Evolutionary conservation across 148 eudicot genomes (phyloP).

Genomic region (Nepenthes gracilis): DNA sequence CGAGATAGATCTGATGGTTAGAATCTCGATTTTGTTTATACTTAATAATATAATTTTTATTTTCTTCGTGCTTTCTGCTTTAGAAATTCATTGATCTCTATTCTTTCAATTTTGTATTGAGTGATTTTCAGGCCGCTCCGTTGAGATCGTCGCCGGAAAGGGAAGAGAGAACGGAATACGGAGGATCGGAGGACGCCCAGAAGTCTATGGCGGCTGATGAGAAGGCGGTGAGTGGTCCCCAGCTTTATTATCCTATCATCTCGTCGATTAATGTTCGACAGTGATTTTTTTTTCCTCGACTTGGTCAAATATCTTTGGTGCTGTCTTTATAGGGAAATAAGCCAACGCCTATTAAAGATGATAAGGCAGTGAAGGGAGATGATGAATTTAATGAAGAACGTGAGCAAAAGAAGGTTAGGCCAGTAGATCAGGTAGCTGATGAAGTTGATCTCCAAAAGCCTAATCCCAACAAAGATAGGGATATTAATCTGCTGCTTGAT

Average conservation of each 20-base stretch:
- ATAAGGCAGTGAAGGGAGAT: constrained; percentile 16
- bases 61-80: not conserved
- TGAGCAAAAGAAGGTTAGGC: constrained; percentile 18
- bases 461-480: constrained; percentile 16
- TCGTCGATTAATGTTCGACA: constrained; percentile 3
- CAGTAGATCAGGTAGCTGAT: not conserved
- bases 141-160: constrained; percentile 67
- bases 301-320: constrained; percentile 6
- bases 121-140: constrained; percentile 62
- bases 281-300: constrained; percentile 2
- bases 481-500: constrained; percentile 44
- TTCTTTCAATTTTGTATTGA: not conserved
- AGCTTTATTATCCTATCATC: constrained; percentile 6
- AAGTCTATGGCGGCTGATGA: constrained; percentile 24
- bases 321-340: constrained; percentile 18
- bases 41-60: not conserved
- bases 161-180: constrained; percentile 22
- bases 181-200: constrained; percentile 18
- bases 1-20: constrained; percentile 95
- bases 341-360: constrained; percentile 16
- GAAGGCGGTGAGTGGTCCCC: constrained; percentile 42
- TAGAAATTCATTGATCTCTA: not conserved
- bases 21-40: constrained; percentile 5
- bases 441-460: constrained; percentile 17
- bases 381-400: constrained; percentile 17